Base-by-base conservation (phyloP, 371 early-diverging fungal genomes). In the Lichtheimia hyalospora region DNA sequence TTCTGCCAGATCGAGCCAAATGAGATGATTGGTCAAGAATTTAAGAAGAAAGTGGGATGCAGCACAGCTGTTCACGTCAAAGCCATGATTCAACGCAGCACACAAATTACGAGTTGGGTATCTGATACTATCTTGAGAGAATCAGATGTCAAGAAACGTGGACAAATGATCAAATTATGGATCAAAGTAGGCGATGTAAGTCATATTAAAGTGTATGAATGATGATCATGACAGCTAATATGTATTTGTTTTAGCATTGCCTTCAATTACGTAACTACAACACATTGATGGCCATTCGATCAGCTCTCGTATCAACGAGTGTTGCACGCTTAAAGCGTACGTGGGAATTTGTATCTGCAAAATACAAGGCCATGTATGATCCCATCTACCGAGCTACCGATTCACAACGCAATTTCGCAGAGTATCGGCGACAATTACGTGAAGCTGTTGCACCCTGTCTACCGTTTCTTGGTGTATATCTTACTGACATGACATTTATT, bases 401-500 rank as follows among this genome's bases (percentile, higher is more conserved):
- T 59, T 77, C 86, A 13, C 73, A 71, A 27, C 69, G 84, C 49
- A 94, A 94, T 70, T 95, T 86, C 67, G 77, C 86, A 2, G 86
- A 84, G 28, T 95, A 92, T 68, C 80, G 95, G 13, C 69, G 70
- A 5, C 61, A 77, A 5, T 57, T 95, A 40, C 84, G 84, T 42
- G 72, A 73, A 5, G 71, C 85, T 1, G 61, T 79, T 5, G 86
- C 89, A 3, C 95, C 94, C 1, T 87, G 89, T 34, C 67, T 93
- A 5, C 94, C 93, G 0, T 93, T 92, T 57, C 68, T 93, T 21
- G 95, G 93, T n/a, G 69, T 93, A 18, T 94, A 88, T 58, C 76
- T 96, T 25, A 92, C 93, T 3, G 95, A 95, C 62, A 71, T 95
- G 66, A 93, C 92, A 0, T 93, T 93, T 69, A 88, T 89, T 28